A percentile compares a stretch with the other conserved stretches of the same genome.
Conservation (phyloP, 768 basidiomycete genomes). For the Trametes elegans region DNA sequence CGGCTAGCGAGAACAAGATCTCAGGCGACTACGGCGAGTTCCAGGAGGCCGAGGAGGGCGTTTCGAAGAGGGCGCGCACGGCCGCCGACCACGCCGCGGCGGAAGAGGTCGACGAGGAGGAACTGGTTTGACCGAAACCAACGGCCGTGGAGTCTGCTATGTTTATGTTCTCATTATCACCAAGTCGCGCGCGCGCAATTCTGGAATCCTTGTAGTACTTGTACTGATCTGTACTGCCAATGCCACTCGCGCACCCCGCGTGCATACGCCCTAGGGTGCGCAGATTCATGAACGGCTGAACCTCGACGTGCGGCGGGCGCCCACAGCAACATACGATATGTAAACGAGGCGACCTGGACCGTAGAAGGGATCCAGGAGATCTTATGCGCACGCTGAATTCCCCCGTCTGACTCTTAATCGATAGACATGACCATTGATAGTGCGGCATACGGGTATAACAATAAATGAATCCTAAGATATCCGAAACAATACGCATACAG, state of each 20-base stretch:
- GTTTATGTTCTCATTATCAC: conserved; percentile 11
- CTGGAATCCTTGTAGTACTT: background rate
- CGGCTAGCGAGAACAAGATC: conserved; percentile 7
- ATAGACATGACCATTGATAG: too few species aligned
- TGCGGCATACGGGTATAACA: conserved; percentile 22
- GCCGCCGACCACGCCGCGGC: conserved; percentile 2
- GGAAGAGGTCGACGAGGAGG: conserved; percentile 10
- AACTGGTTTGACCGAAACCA: background rate
- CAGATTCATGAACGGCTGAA: too few species aligned
- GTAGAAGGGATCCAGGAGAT: too few species aligned
- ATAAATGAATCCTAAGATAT: conserved; percentile 19
- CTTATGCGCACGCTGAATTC: too few species aligned
- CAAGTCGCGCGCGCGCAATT: too few species aligned
- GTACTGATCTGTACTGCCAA: background rate
- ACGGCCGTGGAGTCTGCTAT: background rate
- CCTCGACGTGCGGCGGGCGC: too few species aligned
- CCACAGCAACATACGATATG: too few species aligned
- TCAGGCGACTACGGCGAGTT: conserved; percentile 29
- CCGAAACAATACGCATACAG: background rate
- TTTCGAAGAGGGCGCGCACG: conserved; percentile 34
- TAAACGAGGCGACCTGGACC: too few species aligned
- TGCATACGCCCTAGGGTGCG: too few species aligned
- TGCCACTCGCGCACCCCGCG: background rate
- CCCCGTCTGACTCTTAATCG: too few species aligned
- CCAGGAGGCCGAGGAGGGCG: conserved; percentile 31